These are phyloP conservation scores for Porpolomopsis calyptriformis DNA, from an alignment of 768 basidiomycete species.

Conservation along the genomic window DNA sequence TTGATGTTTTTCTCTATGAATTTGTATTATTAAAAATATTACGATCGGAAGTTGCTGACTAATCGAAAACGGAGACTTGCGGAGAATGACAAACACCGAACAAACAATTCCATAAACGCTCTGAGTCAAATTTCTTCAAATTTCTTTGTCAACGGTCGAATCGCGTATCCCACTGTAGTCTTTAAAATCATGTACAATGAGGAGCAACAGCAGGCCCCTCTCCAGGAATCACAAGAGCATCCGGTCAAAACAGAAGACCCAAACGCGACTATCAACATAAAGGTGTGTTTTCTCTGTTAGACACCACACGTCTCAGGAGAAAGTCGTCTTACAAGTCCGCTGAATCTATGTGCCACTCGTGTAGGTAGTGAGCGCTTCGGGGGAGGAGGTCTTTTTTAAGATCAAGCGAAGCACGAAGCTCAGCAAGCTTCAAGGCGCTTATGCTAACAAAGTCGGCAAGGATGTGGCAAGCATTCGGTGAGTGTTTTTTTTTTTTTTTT, in stretches of 20 bases:
- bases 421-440: conserved; percentile 86
- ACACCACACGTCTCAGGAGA: background rate
- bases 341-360: background rate
- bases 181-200: conserved; percentile 15
- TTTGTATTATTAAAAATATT: too few relatives aligned
- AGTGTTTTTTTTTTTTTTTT: conserved; percentile 19
- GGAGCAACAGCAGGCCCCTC: background rate
- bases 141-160: too few relatives aligned
- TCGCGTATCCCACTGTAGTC: background rate
- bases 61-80: too few relatives aligned
- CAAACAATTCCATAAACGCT: too few relatives aligned
- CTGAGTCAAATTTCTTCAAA: too few relatives aligned
- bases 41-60: too few relatives aligned
- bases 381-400: conserved; percentile 94
- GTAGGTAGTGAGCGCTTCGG: conserved; percentile 64
- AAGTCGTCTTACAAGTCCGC: background rate
- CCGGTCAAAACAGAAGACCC: conserved; percentile 48
- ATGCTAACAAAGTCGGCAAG: conserved; percentile 87
- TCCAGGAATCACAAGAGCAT: conserved; percentile 24
- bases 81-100: too few relatives aligned
- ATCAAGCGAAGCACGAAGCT: conserved; percentile 90
- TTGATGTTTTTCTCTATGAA: background rate
- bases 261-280: conserved; percentile 67
- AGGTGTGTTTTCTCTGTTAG: conserved; percentile 34
- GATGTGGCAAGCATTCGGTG: conserved; percentile 82